Base-by-base conservation (phyloP, 352 stramenopile genomes). In the Aphanomyces euteiches region DNA sequence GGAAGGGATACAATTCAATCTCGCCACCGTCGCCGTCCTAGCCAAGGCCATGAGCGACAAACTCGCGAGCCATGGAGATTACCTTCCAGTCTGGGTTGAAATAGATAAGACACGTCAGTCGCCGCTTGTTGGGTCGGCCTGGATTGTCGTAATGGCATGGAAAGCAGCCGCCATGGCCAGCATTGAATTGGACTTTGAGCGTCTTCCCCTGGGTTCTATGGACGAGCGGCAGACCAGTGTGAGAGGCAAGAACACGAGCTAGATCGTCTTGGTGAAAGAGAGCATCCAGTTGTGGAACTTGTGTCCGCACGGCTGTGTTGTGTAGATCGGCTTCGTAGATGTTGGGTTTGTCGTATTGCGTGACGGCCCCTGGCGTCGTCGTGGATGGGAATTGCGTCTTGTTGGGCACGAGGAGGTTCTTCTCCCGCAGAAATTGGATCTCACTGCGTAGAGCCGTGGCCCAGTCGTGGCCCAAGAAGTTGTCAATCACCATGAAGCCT, bases 111-210 rank as follows among this genome's bases (percentile, higher is more conserved):
- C 84, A 92, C 41, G 86, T 92, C 47, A 94, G 72, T 61, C 87
- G 88, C 54, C 86, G 79, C 64, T 86, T 88, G 78, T 92, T 92
- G 6, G 86, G 86, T 21, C 75, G 74, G 40, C 84, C 83, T 7
- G 86, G 86, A 67, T 94, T 94, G 74, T 94, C 86, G 76, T 92
- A 92, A 47, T 92, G 86, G 66, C 84, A 90, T 37, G 86, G 86
- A 61, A 94, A 94, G 69, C 84, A 92, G 17, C 84, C 86, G 43
- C 84, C 84, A 21, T 80, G 73, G 63, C 85, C 85, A 21, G 78
- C 80, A 66, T 94, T 94, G 75, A 78, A 80, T 73, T 94, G 86
- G 38, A 94, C 74, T 74, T 94, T 94, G 28, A 94, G 71, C 58
- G 85, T 89, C 12, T 81, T 78, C 36, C 77, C 78, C 5, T 75